phyloP scores from a whole-genome alignment of 2,329 filamentous ascomycete species.

The Cercospora sesami region DNA sequence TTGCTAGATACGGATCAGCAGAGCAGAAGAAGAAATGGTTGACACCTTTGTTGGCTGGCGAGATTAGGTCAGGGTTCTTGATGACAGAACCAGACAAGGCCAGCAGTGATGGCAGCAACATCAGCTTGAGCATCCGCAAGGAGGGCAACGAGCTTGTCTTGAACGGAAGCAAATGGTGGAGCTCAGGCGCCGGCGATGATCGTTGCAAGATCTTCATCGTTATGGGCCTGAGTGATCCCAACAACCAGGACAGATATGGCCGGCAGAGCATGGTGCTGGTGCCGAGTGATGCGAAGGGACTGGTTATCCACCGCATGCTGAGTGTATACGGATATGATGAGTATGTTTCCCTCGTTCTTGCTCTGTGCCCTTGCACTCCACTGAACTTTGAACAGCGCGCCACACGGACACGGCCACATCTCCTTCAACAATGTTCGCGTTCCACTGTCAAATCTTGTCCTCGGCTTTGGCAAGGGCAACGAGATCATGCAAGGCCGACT shows the following conservation, averaged over 20 bases:
- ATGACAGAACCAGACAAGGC: conserved; percentile 51
- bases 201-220: conserved; percentile 92
- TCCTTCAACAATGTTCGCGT: conserved; percentile 87
- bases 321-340: conserved; percentile 95
- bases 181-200: conserved; percentile 88
- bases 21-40: conserved; percentile 55
- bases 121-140: conserved; percentile 67
- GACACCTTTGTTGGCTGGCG: conserved; percentile 51
- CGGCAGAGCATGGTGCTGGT: conserved; percentile 95
- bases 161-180: conserved; percentile 99
- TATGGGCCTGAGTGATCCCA: conserved; percentile 87
- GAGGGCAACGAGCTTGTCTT: conserved; percentile 89
- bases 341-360: not conserved
- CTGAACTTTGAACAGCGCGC: conserved; percentile 55
- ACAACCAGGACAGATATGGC: conserved; percentile 74
- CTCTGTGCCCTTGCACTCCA: not conserved
- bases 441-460: conserved; percentile 76
- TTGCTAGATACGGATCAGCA: conserved; percentile 54
- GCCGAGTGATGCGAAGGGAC: conserved; percentile 74
- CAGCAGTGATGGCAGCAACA: conserved; percentile 53
- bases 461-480: conserved; percentile 90
- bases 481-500: conserved; percentile 98
- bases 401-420: conserved; percentile 94
- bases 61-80: conserved; percentile 53
- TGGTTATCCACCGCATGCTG: conserved; percentile 92